Evolutionary conservation across 331 rosid genomes (phyloP), one percentile per base, ranked within the genome.

Genomic region (Pyrus hybrid): DNA sequence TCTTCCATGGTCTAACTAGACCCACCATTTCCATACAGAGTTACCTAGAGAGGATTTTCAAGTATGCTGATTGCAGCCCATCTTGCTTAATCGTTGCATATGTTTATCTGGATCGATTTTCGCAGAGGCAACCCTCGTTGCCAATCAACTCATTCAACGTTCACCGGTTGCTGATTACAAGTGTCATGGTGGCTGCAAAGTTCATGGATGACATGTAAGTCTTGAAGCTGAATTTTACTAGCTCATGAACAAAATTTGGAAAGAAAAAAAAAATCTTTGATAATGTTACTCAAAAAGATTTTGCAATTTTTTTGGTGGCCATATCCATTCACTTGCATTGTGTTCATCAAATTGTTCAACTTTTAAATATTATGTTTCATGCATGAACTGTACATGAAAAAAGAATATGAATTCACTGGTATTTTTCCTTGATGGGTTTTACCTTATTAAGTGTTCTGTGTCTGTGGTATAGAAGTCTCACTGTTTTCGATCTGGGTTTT

Each of bases 141-240:
- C 91, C 93, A 0, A 84, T 92, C 87, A 92, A 88, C 68, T 88
- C 93, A 32, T 84, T 86, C 84, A 89, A 88, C 70, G 93, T 89
- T 22, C 97, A 92, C 57, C 86, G 96, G 33, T 81, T 92, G 57
- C 88, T 92, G 64, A 89, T 92, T 28, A 90, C 97, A 22, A 92
- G 97, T 22, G 97, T 88, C 49, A 82, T 92, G 96, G 88, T 92
- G 6, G 90, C 97, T 67, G 91, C 96, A 9, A 92, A 92, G 57
- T 92, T 92, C 96, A 92, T 92, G 97, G 97, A 92, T 80, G 97
- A 92, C 71, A 68, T 86, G 97, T 92, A 80, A 88, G 91, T 82
- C 2, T 22, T 62, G 29, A 57, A 9, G 29, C 35, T 68, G 57
- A 51, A 73, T 63, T 71, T 54, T 12, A 54, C 23, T 37, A 67